Conservation (phyloP, 331 rosid species). For the Cucumis variabilis region DNA sequence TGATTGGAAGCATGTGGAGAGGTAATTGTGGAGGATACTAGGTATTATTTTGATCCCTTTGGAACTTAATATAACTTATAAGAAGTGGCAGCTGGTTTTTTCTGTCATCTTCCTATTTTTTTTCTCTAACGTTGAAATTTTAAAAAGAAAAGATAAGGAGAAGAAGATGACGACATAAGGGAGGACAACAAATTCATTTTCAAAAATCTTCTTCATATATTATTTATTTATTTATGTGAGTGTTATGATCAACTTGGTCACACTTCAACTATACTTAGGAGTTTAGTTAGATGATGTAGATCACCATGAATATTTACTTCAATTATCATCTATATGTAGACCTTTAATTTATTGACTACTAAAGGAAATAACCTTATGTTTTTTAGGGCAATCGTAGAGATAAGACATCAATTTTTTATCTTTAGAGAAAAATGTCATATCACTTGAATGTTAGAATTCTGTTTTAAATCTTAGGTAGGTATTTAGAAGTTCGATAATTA, state of each 20-base stretch:
- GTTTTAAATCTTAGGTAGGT: too few relatives aligned
- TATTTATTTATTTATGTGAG: too few relatives aligned
- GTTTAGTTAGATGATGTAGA: too few relatives aligned
- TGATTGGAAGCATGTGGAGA: conserved; percentile 10
- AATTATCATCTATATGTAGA: neutral
- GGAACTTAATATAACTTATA: neutral
- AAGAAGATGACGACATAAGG: neutral
- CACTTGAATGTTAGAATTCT: too few relatives aligned
- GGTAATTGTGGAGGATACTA: conserved; percentile 15
- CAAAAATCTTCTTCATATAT: neutral
- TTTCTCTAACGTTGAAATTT: neutral
- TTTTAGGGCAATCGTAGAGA: too few relatives aligned
- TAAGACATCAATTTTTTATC: too few relatives aligned
- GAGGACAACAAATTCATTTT: neutral
- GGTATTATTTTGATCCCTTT: neutral
- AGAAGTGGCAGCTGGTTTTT: conserved; percentile 9
- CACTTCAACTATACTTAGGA: too few relatives aligned
- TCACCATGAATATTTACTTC: too few relatives aligned
- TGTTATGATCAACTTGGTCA: too few relatives aligned
- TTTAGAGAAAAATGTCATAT: too few relatives aligned
- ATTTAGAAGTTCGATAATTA: neutral
- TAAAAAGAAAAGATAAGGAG: neutral
- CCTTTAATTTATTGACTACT: neutral
- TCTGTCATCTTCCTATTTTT: neutral
- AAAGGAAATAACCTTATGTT: too few relatives aligned